Base-by-base conservation (phyloP, 805 yeast species). In the Ascoidea tarda region DNA sequence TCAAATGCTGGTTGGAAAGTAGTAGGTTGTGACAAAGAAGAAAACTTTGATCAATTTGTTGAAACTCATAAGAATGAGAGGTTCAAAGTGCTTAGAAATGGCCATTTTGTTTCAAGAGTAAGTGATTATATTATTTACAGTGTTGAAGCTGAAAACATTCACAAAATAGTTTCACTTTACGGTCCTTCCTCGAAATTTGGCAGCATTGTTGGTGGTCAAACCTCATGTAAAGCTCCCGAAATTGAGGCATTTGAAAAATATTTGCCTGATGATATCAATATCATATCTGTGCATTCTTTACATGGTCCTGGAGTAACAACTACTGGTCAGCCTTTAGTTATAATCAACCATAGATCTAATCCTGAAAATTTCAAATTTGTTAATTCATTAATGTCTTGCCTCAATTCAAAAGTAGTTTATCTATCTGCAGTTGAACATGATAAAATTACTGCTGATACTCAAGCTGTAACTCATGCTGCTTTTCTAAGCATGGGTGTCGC, bases 401-500 rank as follows among this genome's bases (percentile, higher is more conserved):
- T 93, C 51, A 71, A 84, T 33, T 87, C 96, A 10, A 84, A 84
- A 57, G 72, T 77, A 44, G 97, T 89, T 32, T 75, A 80, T 52
- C 71, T 93, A 38, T 74, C 87, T 0, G 96, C 93, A n/a, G 74
- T 78, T 51, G 90, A 90, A 63, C 99, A 93, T 65, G 99, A 93
- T 65, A 79, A 77, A 60, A 91, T 93, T 57, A 91, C 99, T 0
- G 99, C 99, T 0, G 99, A 93, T 65, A 93, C 98, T 1, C 99
- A 93, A 66, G 98, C 98, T 0, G 96, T 91, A 16, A 93, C 99
- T 0, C 99, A 93, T 64, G 97, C 97, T 10, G 98, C 97, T 0
- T 93, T 93, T 62, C 71, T 93, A 54, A 83, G 95, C 53, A 93
- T 93, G 99, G 99, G 99, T 5, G 80, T 82, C 6, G 98, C 98